Conservation (phyloP, 1,284 basidiomycete genomes). For the Irpex sp. region DNA sequence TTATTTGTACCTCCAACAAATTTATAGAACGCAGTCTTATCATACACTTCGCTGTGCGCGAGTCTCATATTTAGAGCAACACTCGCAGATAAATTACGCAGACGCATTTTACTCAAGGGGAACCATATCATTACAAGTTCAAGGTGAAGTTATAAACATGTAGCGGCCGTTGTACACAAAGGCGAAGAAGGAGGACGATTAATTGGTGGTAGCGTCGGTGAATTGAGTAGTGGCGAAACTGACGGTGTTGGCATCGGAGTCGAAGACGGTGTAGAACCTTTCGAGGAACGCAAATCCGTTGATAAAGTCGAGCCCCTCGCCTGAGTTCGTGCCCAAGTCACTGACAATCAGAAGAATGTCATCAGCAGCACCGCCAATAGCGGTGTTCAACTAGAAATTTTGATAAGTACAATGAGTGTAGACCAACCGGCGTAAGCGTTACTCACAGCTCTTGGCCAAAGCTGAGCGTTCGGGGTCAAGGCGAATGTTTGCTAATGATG, state of each 20-base stretch:
- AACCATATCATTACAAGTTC: too few species aligned
- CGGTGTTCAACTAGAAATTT: slow-evolving; percentile 23
- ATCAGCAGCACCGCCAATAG: slow-evolving; percentile 23
- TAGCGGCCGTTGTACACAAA: too few species aligned
- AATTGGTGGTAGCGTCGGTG: slow-evolving; percentile 8
- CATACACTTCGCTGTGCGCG: too few species aligned
- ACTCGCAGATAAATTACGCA: too few species aligned
- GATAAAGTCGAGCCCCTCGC: slow-evolving; percentile 28
- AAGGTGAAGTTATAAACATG: too few species aligned
- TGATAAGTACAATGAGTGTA: not conserved
- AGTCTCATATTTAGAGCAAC: too few species aligned
- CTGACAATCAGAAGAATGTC: slow-evolving; percentile 25
- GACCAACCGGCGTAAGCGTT: not conserved
- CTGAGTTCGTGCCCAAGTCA: slow-evolving; percentile 20
- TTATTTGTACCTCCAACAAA: too few species aligned
- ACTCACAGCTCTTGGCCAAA: slow-evolving; percentile 19
- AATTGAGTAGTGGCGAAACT: slow-evolving; percentile 33
- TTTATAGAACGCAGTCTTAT: too few species aligned
- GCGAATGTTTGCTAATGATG: not conserved
- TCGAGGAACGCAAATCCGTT: slow-evolving; percentile 36
- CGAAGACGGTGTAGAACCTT: slow-evolving; percentile 64
- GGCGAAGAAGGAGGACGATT: not conserved
- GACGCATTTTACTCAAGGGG: too few species aligned
- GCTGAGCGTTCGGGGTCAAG: slow-evolving; percentile 11
- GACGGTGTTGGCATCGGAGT: slow-evolving; percentile 40